phyloP scores from a whole-genome alignment of 129 eudicot genomes.

The Flaveria robusta region DNA sequence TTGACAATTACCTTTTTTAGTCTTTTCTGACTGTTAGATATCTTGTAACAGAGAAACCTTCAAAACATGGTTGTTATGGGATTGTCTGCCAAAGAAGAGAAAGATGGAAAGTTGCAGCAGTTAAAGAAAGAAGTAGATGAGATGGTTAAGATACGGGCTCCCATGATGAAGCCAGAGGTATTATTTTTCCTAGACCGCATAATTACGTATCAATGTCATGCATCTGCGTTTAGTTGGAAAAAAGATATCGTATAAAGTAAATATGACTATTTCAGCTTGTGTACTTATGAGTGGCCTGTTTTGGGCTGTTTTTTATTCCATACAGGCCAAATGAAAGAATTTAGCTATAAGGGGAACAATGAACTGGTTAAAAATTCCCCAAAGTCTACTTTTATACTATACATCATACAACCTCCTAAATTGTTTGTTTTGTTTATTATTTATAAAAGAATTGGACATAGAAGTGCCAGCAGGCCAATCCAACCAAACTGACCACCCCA shows the following conservation, averaged over 20 bases:
- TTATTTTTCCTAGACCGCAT: slow-evolving; percentile 6
- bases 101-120: slow-evolving; percentile 71
- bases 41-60: slow-evolving; percentile 72
- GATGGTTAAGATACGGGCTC: slow-evolving; percentile 64
- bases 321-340: background rate
- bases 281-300: background rate
- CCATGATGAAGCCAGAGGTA: slow-evolving; percentile 64
- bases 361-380: background rate
- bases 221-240: slow-evolving; percentile 4
- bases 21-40: slow-evolving; percentile 7
- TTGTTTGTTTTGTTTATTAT: background rate
- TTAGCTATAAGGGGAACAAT: background rate
- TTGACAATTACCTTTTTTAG: background rate
- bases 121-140: slow-evolving; percentile 84
- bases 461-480: background rate
- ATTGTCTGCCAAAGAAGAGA: slow-evolving; percentile 81
- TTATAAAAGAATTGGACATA: background rate
- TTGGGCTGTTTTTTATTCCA: background rate
- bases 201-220: slow-evolving; percentile 13
- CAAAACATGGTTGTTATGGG: slow-evolving; percentile 67
- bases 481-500: background rate
- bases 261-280: background rate
- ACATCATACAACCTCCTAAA: background rate
- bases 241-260: background rate
- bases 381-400: background rate